Evolutionary conservation across 2,329 filamentous ascomycete genomes (phyloP).

Genomic region (Claviceps fusiformis): DNA sequence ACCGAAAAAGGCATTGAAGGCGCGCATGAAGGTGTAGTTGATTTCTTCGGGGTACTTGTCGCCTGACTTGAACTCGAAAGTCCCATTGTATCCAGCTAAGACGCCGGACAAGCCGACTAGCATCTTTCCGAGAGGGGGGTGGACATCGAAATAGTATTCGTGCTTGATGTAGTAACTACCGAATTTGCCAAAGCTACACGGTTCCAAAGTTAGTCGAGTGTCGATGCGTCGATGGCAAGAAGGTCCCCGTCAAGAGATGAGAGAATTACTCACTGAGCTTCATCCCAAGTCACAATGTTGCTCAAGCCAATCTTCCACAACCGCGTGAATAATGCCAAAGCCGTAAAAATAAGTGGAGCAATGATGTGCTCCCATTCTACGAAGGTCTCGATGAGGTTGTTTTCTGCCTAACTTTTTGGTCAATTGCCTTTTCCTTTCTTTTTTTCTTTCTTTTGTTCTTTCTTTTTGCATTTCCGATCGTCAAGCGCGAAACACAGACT

Average conservation of each 20-base stretch:
- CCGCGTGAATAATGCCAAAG: slow-evolving; percentile 51
- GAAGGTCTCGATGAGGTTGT: slow-evolving; percentile 48
- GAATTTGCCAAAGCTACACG: slow-evolving; percentile 76
- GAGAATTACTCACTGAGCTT: slow-evolving; percentile 41
- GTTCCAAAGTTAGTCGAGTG: slow-evolving; percentile 10
- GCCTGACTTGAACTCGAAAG: slow-evolving; percentile 98
- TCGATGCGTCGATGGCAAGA: neutral
- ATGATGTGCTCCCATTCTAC: slow-evolving; percentile 50
- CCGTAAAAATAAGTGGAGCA: slow-evolving; percentile 46
- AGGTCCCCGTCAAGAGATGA: neutral
- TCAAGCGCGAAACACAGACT: neutral
- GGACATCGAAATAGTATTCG: slow-evolving; percentile 91
- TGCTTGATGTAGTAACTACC: slow-evolving; percentile 98
- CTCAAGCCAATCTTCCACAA: slow-evolving; percentile 58
- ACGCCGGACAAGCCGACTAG: slow-evolving; percentile 93
- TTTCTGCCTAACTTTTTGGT: slow-evolving; percentile 17
- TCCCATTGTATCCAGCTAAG: slow-evolving; percentile 94
- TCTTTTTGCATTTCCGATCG: neutral
- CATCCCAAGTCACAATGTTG: slow-evolving; percentile 54
- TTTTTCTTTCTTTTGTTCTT: neutral
- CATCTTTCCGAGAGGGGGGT: slow-evolving; percentile 96
- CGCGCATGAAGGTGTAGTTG: slow-evolving; percentile 96
- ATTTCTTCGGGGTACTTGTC: slow-evolving; percentile 88
- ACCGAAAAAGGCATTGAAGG: slow-evolving; percentile 93
- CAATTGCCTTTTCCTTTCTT: slow-evolving; percentile 4